These are phyloP conservation scores for Neopestalotiopsis clavispora DNA, from an alignment of 2,329 filamentous ascomycete genomes.

Conservation along the genomic window DNA sequence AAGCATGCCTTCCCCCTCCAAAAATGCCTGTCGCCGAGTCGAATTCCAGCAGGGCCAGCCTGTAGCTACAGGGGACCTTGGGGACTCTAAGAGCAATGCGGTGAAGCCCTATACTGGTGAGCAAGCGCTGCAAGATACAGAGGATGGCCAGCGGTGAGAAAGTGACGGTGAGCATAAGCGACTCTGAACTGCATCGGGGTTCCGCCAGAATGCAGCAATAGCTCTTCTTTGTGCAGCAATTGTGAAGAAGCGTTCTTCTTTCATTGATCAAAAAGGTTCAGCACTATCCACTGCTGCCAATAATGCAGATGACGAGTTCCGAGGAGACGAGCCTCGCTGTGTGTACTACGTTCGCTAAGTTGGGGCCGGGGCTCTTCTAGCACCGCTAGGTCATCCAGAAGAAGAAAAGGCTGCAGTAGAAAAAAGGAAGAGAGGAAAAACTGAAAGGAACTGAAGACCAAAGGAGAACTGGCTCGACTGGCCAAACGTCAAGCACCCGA, in stretches of 20 bases:
- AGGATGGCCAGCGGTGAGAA: conserved; percentile 2
- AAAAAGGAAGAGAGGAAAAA: conserved; percentile 12
- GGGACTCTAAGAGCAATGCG: conserved; percentile 1
- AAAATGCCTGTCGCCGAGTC: conserved; percentile 6
- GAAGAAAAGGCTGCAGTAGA: neutral
- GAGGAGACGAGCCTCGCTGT: neutral
- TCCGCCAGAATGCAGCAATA: conserved; percentile 5
- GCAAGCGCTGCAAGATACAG: conserved; percentile 4
- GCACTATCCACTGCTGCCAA: neutral
- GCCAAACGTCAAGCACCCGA: neutral
- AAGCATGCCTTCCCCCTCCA: conserved; percentile 4
- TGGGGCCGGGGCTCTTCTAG: neutral
- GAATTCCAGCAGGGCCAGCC: neutral
- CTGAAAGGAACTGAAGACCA: conserved; percentile 9
- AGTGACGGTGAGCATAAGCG: neutral
- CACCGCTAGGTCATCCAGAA: conserved; percentile 13
- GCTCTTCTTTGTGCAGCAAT: neutral
- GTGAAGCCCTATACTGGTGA: neutral
- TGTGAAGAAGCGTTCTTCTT: neutral
- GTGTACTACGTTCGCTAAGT: neutral
- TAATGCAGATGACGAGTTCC: neutral
- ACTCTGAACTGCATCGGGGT: neutral
- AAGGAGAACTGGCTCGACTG: neutral
- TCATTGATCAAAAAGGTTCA: neutral
- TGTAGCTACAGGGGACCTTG: conserved; percentile 1